Percentiles rank a stretch among this genome's conserved stretches.
Evolutionary conservation across 345 rosid species (phyloP).

Genomic region (Eutrema yunnanense): DNA sequence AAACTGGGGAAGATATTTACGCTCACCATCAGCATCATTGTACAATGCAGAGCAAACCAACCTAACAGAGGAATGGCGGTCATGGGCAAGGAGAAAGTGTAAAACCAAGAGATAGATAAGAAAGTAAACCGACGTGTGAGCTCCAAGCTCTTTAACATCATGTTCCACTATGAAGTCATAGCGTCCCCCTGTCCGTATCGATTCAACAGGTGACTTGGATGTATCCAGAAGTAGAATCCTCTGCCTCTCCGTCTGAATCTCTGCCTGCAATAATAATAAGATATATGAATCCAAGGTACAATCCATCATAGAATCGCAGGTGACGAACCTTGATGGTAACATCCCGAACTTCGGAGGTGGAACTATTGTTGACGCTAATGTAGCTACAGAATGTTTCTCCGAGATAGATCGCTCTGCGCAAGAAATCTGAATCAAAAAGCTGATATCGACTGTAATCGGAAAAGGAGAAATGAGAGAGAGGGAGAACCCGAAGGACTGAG

Average conservation of each 20-base stretch:
- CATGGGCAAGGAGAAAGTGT: not conserved
- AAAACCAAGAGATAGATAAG: not conserved
- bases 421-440: not conserved
- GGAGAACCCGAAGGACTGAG: slow-evolving; percentile 78
- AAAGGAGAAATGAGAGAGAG: not conserved
- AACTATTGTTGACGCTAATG: slow-evolving; percentile 84
- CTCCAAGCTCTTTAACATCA: slow-evolving; percentile 97
- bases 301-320: too few relatives aligned
- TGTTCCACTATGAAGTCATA: slow-evolving; percentile 96
- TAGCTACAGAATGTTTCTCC: slow-evolving; percentile 97
- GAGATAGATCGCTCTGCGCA: slow-evolving; percentile 73
- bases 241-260: slow-evolving; percentile 93
- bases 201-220: slow-evolving; percentile 81
- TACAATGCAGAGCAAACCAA: slow-evolving; percentile 92
- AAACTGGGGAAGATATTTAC: slow-evolving; percentile 95
- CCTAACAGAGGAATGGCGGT: slow-evolving; percentile 31
- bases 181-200: slow-evolving; percentile 78
- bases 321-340: slow-evolving; percentile 60
- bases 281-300: not conserved
- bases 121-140: slow-evolving; percentile 66
- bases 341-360: slow-evolving; percentile 78
- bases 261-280: slow-evolving; percentile 53
- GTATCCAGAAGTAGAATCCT: slow-evolving; percentile 83
- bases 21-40: slow-evolving; percentile 75
- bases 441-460: not conserved